A percentile compares a stretch with the other conserved stretches of the same genome.
Evolutionary conservation across 768 basidiomycete species (phyloP).

Genomic region (Mycena chlorophos): DNA sequence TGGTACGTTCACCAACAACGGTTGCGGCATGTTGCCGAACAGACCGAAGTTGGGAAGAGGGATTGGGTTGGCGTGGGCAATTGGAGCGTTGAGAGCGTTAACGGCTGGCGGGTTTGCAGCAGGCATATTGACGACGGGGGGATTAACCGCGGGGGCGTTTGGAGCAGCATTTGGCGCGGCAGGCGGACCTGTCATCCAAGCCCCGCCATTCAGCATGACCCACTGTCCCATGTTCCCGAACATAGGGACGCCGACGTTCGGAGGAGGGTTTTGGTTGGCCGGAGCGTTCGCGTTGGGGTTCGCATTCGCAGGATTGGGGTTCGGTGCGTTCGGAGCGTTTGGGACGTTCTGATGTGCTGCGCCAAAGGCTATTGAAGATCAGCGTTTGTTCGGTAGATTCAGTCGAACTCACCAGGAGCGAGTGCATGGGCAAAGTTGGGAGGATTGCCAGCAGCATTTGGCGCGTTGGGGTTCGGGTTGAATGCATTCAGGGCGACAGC

Average conservation of each 20-base stretch:
- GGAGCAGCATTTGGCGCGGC: not conserved
- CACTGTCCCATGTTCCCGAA: not conserved
- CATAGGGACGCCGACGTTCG: not conserved
- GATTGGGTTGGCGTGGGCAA: not conserved
- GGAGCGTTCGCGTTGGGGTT: not conserved
- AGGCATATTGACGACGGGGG: not conserved
- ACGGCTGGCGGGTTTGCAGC: not conserved
- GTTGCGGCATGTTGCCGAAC: not conserved
- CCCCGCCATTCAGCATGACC: not conserved
- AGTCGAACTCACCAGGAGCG: too few species aligned
- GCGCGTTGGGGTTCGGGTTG: too few species aligned
- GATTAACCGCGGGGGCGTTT: not conserved
- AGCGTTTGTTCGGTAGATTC: too few species aligned
- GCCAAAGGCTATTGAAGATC: too few species aligned
- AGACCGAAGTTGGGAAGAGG: not conserved
- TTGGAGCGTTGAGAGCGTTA: not conserved
- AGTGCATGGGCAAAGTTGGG: too few species aligned
- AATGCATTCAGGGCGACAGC: too few species aligned
- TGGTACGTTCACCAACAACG: not conserved
- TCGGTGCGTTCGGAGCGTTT: too few species aligned
- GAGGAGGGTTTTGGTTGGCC: not conserved
- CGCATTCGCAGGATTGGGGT: not conserved
- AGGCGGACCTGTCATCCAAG: not conserved
- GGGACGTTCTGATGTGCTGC: too few species aligned
- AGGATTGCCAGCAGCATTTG: too few species aligned